Evolutionary conservation across 495 filamentous ascomycete species (phyloP).

Genomic region (Letharia lupina): DNA sequence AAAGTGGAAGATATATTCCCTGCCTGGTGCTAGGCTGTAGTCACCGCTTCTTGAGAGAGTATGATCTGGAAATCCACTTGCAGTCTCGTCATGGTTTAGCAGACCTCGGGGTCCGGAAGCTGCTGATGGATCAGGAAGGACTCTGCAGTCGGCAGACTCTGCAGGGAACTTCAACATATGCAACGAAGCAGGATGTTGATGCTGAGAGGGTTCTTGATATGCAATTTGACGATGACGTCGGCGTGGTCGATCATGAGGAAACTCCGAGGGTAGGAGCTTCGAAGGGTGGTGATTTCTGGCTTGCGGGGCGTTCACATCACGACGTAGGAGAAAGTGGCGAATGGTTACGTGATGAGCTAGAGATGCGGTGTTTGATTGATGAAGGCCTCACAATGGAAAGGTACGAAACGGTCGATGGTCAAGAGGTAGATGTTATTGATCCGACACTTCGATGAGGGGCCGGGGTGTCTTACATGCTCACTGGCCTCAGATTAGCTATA

Average conservation of each 20-base stretch:
- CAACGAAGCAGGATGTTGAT: constrained; percentile 12
- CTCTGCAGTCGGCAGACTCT: constrained; percentile 9
- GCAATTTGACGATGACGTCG: constrained; percentile 6
- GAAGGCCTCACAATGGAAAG: constrained; percentile 13
- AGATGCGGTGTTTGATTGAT: constrained; percentile 20
- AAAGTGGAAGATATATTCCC: constrained; percentile 44
- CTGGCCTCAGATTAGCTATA: neutral
- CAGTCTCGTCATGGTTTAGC: constrained; percentile 41
- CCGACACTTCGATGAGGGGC: constrained; percentile 14
- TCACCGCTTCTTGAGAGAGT: constrained; percentile 55
- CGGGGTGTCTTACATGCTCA: neutral
- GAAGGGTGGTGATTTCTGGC: constrained; percentile 9
- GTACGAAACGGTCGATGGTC: neutral
- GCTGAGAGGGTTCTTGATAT: constrained; percentile 15
- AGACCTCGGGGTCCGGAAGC: constrained; percentile 43
- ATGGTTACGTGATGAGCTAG: constrained; percentile 22
- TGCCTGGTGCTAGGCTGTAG: constrained; percentile 49
- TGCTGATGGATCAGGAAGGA: constrained; percentile 36
- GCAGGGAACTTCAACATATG: constrained; percentile 6
- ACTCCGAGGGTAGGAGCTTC: neutral
- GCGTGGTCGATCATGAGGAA: neutral
- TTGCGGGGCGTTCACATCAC: neutral
- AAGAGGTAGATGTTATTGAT: constrained; percentile 18
- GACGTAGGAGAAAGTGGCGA: neutral
- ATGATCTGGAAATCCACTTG: constrained; percentile 62